These are phyloP conservation scores for Auricularia heimuer DNA, from an alignment of 768 basidiomycete species.

Conservation along the genomic window DNA sequence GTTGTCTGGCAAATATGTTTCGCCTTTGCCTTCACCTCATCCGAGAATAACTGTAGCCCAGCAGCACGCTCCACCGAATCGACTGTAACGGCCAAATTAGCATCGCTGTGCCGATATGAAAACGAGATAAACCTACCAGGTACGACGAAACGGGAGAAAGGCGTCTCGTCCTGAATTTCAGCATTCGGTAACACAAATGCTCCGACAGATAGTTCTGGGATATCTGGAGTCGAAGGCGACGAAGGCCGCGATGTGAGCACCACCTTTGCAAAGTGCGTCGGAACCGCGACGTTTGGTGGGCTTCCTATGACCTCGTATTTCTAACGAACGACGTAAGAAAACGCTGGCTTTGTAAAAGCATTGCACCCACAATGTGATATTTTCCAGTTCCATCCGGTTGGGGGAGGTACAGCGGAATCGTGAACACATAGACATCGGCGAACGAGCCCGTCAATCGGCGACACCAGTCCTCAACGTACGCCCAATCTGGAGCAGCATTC, in stretches of 20 bases:
- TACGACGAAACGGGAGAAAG: constrained; percentile 70
- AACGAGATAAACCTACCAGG: constrained; percentile 45
- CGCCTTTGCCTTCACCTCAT: constrained; percentile 58
- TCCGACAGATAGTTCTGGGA: constrained; percentile 73
- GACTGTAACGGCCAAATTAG: constrained; percentile 37
- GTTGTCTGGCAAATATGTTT: constrained; percentile 85
- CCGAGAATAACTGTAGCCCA: constrained; percentile 80
- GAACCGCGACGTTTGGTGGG: constrained; percentile 84
- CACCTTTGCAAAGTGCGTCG: constrained; percentile 97
- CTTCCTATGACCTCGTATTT: constrained; percentile 91
- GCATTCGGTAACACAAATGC: constrained; percentile 96
- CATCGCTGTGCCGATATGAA: background rate
- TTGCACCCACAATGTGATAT: constrained; percentile 76
- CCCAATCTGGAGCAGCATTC: constrained; percentile 62
- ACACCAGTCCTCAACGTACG: constrained; percentile 94
- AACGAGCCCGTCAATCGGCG: constrained; percentile 78
- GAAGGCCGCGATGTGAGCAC: constrained; percentile 68
- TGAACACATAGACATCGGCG: constrained; percentile 94
- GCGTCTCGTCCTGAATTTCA: constrained; percentile 75
- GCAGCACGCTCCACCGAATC: constrained; percentile 88
- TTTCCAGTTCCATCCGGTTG: constrained; percentile 79
- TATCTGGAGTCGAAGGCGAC: constrained; percentile 60
- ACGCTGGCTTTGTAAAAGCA: constrained; percentile 4
- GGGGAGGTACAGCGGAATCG: constrained; percentile 93
- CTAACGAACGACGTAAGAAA: constrained; percentile 28